Evolutionary conservation across 1,284 basidiomycete species (phyloP).

Genomic region (Afroboletus lepidellus): DNA sequence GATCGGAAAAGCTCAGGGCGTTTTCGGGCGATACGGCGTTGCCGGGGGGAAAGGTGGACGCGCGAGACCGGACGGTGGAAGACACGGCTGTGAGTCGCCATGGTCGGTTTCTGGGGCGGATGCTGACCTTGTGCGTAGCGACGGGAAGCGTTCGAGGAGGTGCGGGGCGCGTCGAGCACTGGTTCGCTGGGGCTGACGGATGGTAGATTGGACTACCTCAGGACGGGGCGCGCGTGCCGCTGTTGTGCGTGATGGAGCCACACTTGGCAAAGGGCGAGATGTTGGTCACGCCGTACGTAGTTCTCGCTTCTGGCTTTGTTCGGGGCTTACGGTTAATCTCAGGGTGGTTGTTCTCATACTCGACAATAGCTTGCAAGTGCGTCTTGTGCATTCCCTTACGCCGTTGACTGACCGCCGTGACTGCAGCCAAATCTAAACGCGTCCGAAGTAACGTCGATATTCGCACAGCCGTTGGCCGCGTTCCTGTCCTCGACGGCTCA

Average conservation of each 20-base stretch:
- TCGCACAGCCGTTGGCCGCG: constrained; percentile 76
- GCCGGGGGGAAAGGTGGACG: constrained; percentile 79
- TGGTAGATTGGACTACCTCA: constrained; percentile 75
- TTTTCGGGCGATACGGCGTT: constrained; percentile 85
- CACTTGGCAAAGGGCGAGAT: constrained; percentile 70
- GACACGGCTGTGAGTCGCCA: constrained; percentile 70
- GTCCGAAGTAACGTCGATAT: constrained; percentile 74
- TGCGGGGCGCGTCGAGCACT: too few relatives aligned
- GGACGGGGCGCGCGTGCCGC: constrained; percentile 64
- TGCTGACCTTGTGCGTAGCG: constrained; percentile 43
- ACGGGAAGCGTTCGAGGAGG: constrained; percentile 74
- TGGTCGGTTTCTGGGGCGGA: neutral
- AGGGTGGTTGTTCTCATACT: constrained; percentile 82
- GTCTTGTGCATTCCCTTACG: constrained; percentile 13
- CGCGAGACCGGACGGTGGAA: constrained; percentile 63
- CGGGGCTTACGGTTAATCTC: neutral
- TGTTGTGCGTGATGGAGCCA: constrained; percentile 74
- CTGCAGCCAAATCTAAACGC: constrained; percentile 73
- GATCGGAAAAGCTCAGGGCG: constrained; percentile 65
- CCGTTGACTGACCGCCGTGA: neutral
- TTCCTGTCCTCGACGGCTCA: constrained; percentile 69
- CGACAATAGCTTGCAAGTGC: constrained; percentile 64
- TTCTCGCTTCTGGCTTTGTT: neutral
- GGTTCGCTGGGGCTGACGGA: neutral
- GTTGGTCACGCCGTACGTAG: constrained; percentile 76